Base-by-base conservation (phyloP, 1,139 yeast genomes). In the Yamadazyma blattariae region DNA sequence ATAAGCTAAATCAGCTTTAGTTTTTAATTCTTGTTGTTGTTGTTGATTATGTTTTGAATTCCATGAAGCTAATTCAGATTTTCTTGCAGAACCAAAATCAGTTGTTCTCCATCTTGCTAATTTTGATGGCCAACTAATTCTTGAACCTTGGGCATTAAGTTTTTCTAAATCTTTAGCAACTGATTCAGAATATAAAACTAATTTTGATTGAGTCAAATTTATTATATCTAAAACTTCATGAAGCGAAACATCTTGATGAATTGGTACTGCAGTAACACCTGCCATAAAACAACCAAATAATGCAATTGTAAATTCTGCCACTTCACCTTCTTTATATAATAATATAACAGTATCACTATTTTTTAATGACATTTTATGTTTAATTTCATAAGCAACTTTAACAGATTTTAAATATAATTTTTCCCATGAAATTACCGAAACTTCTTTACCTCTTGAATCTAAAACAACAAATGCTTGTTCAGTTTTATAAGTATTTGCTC, bases 211-310 rank as follows among this genome's bases (percentile, higher is more conserved):
- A 0, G 97, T 87, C 32, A 77, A 70, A 33, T 74, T 74, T 54
- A 92, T 74, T 27, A 90, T 84, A 40, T 79, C 82, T 15, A 80
- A 69, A 35, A 87, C 79, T 46, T 88, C 96, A 35, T 66, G 67
- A 27, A 81, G 51, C 17, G 79, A 72, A 29, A 83, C 78, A 35
- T 84, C 84, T 34, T 89, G 83, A 35, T 86, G 85, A 29, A 89
- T 78, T 0, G 98, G 98, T 9, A 94, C 94, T 0, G 97, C 97
- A 1, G 94, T 90, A 26, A 88, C 86, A 1, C 96, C 96, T 0
- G 97, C 95, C 44, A 92, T 67, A 50, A 92, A 88, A 54, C 97
- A 90, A 3, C 97, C 98, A 54, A 88, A 74, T 13, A 94, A 59
- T 0, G 97, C 95, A 1, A 86, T 77, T 0, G 86, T 77, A 54